Conservation (phyloP, 2,329 filamentous ascomycete genomes). For the Hypoxylon sp. region DNA sequence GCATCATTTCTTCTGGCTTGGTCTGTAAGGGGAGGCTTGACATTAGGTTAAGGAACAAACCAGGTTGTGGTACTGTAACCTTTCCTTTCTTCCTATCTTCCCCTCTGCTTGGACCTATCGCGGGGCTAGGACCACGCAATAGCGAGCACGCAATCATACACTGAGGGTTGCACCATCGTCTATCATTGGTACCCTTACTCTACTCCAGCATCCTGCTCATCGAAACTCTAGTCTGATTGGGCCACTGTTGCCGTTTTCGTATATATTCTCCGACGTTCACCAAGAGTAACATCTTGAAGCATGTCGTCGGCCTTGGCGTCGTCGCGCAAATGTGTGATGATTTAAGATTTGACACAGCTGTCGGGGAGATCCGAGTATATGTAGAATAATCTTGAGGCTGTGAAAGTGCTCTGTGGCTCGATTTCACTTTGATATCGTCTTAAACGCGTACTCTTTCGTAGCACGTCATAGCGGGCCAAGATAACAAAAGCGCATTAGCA, state of each 20-base stretch:
- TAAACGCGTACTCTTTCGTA: background rate
- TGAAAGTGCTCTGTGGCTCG: constrained; percentile 17
- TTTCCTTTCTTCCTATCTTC: constrained; percentile 40
- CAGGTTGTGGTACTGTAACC: constrained; percentile 24
- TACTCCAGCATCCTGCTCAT: constrained; percentile 10
- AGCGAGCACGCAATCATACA: constrained; percentile 42
- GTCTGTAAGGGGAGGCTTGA: constrained; percentile 10
- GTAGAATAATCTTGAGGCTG: constrained; percentile 3
- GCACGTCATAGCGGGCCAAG: constrained; percentile 39
- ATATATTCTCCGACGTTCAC: constrained; percentile 13
- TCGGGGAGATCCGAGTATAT: constrained; percentile 27
- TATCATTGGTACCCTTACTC: constrained; percentile 28
- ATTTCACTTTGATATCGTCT: constrained; percentile 5
- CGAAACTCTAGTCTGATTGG: constrained; percentile 17
- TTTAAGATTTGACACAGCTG: constrained; percentile 9
- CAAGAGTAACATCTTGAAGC: constrained; percentile 22
- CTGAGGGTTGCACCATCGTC: constrained; percentile 40
- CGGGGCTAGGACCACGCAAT: constrained; percentile 42
- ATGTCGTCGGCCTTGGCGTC: constrained; percentile 39
- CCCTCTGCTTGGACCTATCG: constrained; percentile 38
- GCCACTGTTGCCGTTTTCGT: constrained; percentile 17
- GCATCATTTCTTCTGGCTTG: constrained; percentile 29
- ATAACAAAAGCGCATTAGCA: constrained; percentile 29
- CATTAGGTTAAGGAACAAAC: constrained; percentile 25
- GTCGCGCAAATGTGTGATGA: constrained; percentile 14